Conservation (phyloP, 306 rosid genomes). For the Astragalus membranaceus region DNA sequence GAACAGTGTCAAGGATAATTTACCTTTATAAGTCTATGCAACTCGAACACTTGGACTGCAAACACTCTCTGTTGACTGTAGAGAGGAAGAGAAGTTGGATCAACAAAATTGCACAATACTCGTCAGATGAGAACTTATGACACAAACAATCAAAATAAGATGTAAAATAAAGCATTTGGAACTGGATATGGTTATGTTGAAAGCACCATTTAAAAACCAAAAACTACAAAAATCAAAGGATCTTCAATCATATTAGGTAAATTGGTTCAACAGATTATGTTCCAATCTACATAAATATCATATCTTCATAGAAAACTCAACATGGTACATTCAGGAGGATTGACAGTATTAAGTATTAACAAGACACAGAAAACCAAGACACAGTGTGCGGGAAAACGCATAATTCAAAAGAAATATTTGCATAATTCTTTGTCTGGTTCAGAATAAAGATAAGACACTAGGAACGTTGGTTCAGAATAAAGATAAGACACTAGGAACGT, state of each 20-base stretch:
- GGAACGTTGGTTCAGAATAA: neutral
- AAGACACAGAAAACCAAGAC: neutral
- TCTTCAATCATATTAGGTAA: neutral
- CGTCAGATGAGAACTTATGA: slow-evolving; percentile 14
- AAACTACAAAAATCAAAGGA: slow-evolving; percentile 4
- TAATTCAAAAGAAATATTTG: neutral
- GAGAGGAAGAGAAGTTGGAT: slow-evolving; percentile 52
- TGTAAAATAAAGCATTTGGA: slow-evolving; percentile 21
- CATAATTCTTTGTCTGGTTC: neutral
- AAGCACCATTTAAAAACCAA: slow-evolving; percentile 2
- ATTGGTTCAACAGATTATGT: neutral
- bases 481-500: neutral
- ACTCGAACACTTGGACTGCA: slow-evolving; percentile 74
- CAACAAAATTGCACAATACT: slow-evolving; percentile 44
- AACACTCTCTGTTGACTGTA: slow-evolving; percentile 81
- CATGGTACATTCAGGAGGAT: neutral
- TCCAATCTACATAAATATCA: neutral
- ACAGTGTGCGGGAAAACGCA: neutral
- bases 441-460: neutral
- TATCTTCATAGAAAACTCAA: neutral
- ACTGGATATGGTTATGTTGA: slow-evolving; percentile 8
- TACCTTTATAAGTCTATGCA: slow-evolving; percentile 75
- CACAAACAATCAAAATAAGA: slow-evolving; percentile 17
- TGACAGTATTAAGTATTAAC: neutral
- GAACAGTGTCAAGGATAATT: slow-evolving; percentile 22